Conservation (phyloP, 129 eudicot genomes). For the Mikania micrantha region DNA sequence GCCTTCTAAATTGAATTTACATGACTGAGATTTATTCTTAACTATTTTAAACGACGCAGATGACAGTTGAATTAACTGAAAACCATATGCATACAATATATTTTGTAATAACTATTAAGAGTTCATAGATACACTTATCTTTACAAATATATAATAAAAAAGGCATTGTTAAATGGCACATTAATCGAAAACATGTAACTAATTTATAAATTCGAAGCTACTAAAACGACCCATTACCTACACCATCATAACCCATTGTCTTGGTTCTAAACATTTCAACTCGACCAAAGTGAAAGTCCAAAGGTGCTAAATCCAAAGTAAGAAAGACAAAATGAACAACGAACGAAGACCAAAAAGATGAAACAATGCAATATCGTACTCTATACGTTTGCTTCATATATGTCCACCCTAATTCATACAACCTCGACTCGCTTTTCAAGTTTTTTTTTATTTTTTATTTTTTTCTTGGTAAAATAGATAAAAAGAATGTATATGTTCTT, state of each 20-base stretch:
- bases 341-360: conserved; percentile 25
- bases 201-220: neutral
- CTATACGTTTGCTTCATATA: conserved; percentile 21
- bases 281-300: conserved; percentile 28
- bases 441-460: neutral
- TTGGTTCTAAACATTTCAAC: conserved; percentile 9
- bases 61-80: too few relatives aligned
- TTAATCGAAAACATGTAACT: neutral
- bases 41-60: too few relatives aligned
- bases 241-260: conserved; percentile 15
- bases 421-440: conserved; percentile 6
- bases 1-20: too few relatives aligned
- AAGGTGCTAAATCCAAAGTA: conserved; percentile 23
- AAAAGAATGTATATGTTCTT: neutral
- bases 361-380: conserved; percentile 24
- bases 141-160: neutral
- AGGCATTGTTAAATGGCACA: neutral
- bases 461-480: neutral
- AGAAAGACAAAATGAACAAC: conserved; percentile 12
- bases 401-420: conserved; percentile 20
- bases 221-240: neutral
- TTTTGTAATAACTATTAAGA: too few relatives aligned
- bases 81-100: too few relatives aligned
- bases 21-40: too few relatives aligned
- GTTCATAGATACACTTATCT: neutral